These are phyloP conservation scores for Diplogelasinospora grovesii DNA, from an alignment of 495 filamentous ascomycete genomes.

Conservation along the genomic window DNA sequence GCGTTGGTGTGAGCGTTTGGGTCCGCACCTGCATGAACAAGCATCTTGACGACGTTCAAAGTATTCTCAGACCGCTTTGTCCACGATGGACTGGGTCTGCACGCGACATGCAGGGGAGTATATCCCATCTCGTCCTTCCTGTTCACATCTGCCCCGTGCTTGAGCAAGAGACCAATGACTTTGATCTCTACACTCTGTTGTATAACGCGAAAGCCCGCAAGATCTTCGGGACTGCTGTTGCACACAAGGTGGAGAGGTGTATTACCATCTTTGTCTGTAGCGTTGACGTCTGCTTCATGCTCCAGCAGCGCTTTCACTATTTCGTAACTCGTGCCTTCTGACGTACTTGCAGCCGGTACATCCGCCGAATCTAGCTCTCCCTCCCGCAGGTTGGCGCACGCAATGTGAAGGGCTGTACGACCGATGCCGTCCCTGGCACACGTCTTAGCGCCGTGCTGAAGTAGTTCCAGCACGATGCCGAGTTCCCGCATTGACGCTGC, in stretches of 20 bases:
- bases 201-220: no score
- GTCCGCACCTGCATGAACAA: background rate
- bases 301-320: background rate
- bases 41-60: background rate
- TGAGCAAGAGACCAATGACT: background rate
- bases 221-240: background rate
- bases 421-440: no score
- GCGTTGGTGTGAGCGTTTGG: background rate
- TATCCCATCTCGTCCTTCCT: background rate
- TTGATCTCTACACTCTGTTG: no score
- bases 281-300: background rate
- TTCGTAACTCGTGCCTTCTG: no score
- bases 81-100: background rate
- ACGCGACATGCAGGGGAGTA: background rate
- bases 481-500: no score
- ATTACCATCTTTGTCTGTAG: background rate
- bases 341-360: no score
- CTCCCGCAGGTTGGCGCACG: no score
- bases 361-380: no score
- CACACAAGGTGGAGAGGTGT: background rate
- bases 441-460: no score
- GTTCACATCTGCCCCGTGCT: background rate
- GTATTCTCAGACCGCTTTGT: background rate
- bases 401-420: no score
- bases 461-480: no score